phyloP scores from a whole-genome alignment of 1,139 yeast genomes.

The Taphrina pruni region DNA sequence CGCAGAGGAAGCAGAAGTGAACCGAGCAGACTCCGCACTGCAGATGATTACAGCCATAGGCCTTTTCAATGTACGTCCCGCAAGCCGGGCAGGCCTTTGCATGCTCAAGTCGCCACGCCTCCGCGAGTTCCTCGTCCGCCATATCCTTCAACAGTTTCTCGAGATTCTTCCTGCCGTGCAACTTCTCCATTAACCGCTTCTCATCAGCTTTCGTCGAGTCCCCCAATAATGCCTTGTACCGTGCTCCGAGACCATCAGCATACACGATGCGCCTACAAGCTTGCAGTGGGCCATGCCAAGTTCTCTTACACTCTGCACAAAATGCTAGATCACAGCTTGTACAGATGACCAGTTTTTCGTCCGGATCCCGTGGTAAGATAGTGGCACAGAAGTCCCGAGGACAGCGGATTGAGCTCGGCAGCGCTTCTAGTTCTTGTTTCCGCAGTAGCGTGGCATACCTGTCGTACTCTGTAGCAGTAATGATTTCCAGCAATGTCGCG shows the following conservation, averaged over 20 bases:
- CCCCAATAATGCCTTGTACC: conserved; percentile 15
- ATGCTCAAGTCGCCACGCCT: conserved; percentile 34
- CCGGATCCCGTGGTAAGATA: conserved; percentile 36
- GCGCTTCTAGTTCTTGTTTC: conserved; percentile 40
- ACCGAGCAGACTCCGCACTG: conserved; percentile 31
- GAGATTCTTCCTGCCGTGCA: conserved; percentile 35
- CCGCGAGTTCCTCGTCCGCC: conserved; percentile 38
- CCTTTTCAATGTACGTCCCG: conserved; percentile 36
- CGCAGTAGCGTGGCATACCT: conserved; percentile 23
- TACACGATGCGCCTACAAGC: conserved; percentile 32
- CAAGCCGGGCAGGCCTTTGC: conserved; percentile 41
- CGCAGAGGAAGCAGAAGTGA: conserved; percentile 42
- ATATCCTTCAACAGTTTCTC: conserved; percentile 28
- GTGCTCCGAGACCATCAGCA: conserved; percentile 25
- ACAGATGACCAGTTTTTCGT: conserved; percentile 41
- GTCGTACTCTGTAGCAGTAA: conserved; percentile 22
- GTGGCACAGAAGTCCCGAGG: conserved; percentile 40
- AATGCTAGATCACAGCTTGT: conserved; percentile 35
- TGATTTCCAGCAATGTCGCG: conserved; percentile 10
- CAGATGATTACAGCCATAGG: conserved; percentile 41
- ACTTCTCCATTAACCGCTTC: conserved; percentile 23
- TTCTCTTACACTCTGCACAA: conserved; percentile 35
- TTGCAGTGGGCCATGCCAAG: conserved; percentile 39
- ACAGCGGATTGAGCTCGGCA: conserved; percentile 32
- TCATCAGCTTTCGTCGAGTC: conserved; percentile 25